Evolutionary conservation across 768 basidiomycete species (phyloP).

Genomic region (Pluteus cervinus): DNA sequence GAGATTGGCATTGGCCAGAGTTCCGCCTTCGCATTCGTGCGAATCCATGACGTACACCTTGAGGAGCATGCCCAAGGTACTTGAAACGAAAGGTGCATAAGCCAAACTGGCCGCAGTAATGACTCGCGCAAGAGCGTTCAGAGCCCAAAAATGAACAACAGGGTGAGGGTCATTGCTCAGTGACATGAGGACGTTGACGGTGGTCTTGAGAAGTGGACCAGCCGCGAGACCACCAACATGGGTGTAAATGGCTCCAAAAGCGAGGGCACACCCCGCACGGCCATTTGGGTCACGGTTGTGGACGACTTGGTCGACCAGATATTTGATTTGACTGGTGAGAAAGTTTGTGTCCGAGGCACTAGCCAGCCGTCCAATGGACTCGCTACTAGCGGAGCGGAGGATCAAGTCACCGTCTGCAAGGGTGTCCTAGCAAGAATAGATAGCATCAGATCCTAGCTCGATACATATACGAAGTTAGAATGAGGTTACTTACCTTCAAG

Average conservation of each 20-base stretch:
- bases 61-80: conserved; percentile 84
- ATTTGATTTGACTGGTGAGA: conserved; percentile 82
- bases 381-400: conserved; percentile 75
- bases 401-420: conserved; percentile 76
- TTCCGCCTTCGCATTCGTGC: conserved; percentile 91
- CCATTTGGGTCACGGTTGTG: conserved; percentile 90
- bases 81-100: conserved; percentile 83
- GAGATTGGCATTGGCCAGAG: conserved; percentile 73
- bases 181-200: conserved; percentile 92
- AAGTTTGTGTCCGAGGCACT: conserved; percentile 79
- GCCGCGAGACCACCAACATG: conserved; percentile 94
- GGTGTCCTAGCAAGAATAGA: conserved; percentile 46
- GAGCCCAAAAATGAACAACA: conserved; percentile 90
- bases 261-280: conserved; percentile 88
- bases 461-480: not conserved
- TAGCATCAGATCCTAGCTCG: conserved; percentile 3
- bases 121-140: conserved; percentile 79
- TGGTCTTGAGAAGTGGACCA: conserved; percentile 90
- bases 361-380: conserved; percentile 83
- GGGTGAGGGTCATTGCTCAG: conserved; percentile 96
- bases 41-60: conserved; percentile 87
- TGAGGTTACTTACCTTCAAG: conserved; percentile 55
- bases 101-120: conserved; percentile 89
- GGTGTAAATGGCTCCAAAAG: conserved; percentile 88
- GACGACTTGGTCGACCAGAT: conserved; percentile 88